Evolutionary conservation across 2,329 filamentous ascomycete genomes (phyloP).

Genomic region (Fusarium udum): DNA sequence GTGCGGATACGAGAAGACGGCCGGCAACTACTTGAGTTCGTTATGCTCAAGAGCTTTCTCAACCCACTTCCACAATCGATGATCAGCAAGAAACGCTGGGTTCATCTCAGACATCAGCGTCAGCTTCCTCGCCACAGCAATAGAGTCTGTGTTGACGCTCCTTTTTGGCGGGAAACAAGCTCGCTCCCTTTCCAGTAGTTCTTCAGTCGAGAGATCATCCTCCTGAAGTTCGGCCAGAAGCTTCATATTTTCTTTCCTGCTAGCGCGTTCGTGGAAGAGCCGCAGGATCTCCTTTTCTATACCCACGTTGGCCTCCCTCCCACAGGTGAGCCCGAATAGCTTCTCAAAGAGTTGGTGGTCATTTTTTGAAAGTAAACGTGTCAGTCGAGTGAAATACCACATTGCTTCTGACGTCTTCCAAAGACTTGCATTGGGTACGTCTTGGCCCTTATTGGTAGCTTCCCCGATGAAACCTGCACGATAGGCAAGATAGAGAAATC

Average conservation of each 20-base stretch:
- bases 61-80: neutral
- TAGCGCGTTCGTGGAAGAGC: neutral
- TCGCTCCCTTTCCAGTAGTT: accelerated
- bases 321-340: neutral
- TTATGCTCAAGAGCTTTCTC: accelerated
- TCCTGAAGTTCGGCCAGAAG: neutral
- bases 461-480: neutral
- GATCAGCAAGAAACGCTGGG: neutral
- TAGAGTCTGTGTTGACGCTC: accelerated
- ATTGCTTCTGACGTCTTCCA: neutral
- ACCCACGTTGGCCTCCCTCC: neutral
- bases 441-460: neutral
- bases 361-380: neutral
- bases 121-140: neutral
- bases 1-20: too few species aligned
- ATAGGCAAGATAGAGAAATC: accelerated
- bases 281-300: too few species aligned
- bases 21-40: too few species aligned
- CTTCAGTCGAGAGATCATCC: neutral
- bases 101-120: neutral
- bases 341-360: neutral
- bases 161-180: neutral
- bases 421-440: accelerated
- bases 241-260: accelerated
- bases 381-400: neutral